phyloP scores from a whole-genome alignment of 257 asterid genomes.

The Salvia hispanica region DNA sequence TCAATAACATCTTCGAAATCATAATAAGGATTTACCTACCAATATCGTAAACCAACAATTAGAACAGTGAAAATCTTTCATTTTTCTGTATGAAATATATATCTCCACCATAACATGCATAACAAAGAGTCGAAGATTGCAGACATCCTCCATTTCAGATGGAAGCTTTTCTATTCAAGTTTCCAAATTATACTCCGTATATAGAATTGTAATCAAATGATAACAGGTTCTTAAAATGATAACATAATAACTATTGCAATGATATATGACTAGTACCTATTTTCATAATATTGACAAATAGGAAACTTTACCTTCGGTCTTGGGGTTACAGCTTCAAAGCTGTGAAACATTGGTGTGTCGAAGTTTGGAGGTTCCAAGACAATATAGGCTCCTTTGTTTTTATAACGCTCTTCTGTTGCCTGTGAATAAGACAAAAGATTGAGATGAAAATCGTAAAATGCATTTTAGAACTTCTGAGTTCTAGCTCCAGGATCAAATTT shows the following conservation, averaged over 20 bases:
- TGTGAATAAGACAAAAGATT: slow-evolving; percentile 38
- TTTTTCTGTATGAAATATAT: background rate
- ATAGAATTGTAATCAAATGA: no score
- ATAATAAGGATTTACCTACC: slow-evolving; percentile 83
- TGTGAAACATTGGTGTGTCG: slow-evolving; percentile 66
- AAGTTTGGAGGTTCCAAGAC: slow-evolving; percentile 80
- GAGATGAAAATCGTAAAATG: background rate
- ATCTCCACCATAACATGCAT: slow-evolving; percentile 18
- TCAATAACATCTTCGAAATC: slow-evolving; percentile 81
- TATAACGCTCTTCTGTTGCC: slow-evolving; percentile 87
- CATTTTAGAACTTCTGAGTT: slow-evolving; percentile 2
- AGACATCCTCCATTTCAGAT: background rate
- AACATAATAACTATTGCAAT: background rate
- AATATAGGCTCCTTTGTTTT: slow-evolving; percentile 90
- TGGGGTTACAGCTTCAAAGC: slow-evolving; percentile 90
- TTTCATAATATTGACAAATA: slow-evolving; percentile 4
- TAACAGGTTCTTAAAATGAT: no score
- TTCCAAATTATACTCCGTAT: background rate
- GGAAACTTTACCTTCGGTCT: slow-evolving; percentile 72
- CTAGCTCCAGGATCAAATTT: background rate
- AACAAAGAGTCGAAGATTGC: background rate
- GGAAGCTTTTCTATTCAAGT: background rate
- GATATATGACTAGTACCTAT: background rate
- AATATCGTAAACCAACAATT: slow-evolving; percentile 14
- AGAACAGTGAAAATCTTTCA: background rate